Percentiles rank a stretch among this genome's conserved stretches.
Conservation (phyloP, 1,284 basidiomycete species). For the Apiotrichum akiyoshidainum region DNA sequence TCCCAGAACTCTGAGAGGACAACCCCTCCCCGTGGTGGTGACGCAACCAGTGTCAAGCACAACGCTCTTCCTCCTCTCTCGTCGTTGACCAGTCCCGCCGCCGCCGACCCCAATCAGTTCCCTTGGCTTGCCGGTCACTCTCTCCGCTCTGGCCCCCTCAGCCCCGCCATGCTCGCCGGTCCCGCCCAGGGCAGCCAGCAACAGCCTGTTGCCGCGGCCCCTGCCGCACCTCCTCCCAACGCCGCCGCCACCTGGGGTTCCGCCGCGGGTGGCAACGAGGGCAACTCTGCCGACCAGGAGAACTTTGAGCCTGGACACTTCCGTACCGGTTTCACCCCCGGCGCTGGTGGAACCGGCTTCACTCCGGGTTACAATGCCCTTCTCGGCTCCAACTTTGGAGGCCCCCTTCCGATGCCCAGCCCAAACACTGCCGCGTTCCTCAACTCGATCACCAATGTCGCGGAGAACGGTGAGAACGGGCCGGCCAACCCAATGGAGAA, state of each 20-base stretch:
- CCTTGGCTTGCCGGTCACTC: slow-evolving; percentile 66
- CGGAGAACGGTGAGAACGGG: slow-evolving; percentile 33
- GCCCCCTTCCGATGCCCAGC: slow-evolving; percentile 65
- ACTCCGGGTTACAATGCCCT: slow-evolving; percentile 60
- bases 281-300: slow-evolving; percentile 41
- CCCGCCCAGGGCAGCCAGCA: slow-evolving; percentile 51
- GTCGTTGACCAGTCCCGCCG: slow-evolving; percentile 72
- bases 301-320: slow-evolving; percentile 67
- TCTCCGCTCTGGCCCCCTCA: slow-evolving; percentile 83
- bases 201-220: background rate
- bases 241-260: slow-evolving; percentile 11
- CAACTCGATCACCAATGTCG: slow-evolving; percentile 76
- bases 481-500: background rate
- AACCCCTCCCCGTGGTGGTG: slow-evolving; percentile 51
- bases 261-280: slow-evolving; percentile 10
- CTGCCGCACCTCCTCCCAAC: background rate
- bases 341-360: slow-evolving; percentile 64
- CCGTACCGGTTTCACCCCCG: slow-evolving; percentile 67
- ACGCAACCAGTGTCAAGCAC: slow-evolving; percentile 45
- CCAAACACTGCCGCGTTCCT: slow-evolving; percentile 91
- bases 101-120: slow-evolving; percentile 63
- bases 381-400: slow-evolving; percentile 41
- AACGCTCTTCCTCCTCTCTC: slow-evolving; percentile 78
- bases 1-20: slow-evolving; percentile 52
- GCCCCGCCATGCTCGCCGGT: slow-evolving; percentile 90